Base-by-base conservation (phyloP, 257 asterid species). In the Hygrophila difformis region DNA sequence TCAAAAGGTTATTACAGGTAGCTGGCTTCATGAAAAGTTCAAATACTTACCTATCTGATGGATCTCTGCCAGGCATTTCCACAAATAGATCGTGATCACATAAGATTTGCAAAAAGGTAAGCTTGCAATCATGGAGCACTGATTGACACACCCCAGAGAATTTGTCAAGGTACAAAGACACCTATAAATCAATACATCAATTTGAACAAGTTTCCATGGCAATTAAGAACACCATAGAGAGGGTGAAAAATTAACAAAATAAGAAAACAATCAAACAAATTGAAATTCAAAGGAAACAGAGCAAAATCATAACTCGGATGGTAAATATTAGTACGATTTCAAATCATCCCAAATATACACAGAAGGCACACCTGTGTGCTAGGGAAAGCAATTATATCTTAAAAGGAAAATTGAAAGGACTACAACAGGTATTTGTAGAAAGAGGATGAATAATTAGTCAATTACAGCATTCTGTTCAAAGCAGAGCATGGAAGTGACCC, bases 41-140 rank as follows among this genome's bases (percentile, higher is more conserved):
- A 42, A 53, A 53, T 11, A 20, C 42, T 59, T 70, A 91, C 98
- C 98, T 77, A 75, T 91, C 98, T 15, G 98, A 91, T 58, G 98
- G 98, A 69, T 91, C 98, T 70, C 96, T 65, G 43, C 98, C 98
- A 40, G 98, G 98, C 98, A 91, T 91, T 74, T 91, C 98, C 70
- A 91, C 95, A 59, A 91, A 91, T 39, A 91, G 96, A 71, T 91
- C 98, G 5, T 91, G 98, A 68, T 91, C 98, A 31, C 98, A 91
- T 72, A 91, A 61, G 57, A 91, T 86, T 68, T 86, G 98, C 66
- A 91, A 66, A 69, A 86, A 91, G 22, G 93, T 78, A 58, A 91
- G 96, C 76, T 91, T 91, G 78, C 98, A 91, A 59, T 91, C 98
- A 69, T 91, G 98, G 80, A 91, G 74, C 62, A 67, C 89, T 3